Percentiles rank a stretch among this genome's conserved stretches.
Conservation (phyloP, 2,329 filamentous ascomycete genomes). For the Colletotrichum magnum region DNA sequence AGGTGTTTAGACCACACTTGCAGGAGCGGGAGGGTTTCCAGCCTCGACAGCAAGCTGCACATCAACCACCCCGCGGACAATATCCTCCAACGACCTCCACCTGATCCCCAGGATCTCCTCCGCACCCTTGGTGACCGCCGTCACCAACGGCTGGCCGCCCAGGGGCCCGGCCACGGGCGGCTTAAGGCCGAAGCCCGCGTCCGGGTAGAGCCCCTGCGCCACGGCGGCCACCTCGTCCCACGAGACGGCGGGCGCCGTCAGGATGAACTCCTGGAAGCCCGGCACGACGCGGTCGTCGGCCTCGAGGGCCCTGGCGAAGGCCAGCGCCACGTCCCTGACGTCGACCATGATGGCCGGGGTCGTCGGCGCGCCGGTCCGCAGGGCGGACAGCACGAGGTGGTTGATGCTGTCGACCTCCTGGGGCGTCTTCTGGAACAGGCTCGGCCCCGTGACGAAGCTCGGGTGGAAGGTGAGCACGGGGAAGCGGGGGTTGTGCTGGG, state of each 20-base stretch:
- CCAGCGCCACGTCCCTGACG: conserved; percentile 25
- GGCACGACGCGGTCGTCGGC: background rate
- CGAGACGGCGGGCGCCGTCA: conserved; percentile 6
- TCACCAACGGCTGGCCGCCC: background rate
- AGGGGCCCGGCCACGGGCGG: background rate
- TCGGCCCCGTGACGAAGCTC: conserved; percentile 8
- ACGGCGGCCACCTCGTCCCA: background rate
- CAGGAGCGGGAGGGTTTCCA: background rate
- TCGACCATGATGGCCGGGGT: conserved; percentile 1
- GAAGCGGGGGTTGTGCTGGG: conserved; percentile 1
- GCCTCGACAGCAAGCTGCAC: background rate
- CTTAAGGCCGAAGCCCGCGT: background rate
- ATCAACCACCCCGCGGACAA: conserved; percentile 1
- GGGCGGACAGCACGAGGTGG: background rate
- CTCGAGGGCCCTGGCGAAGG: background rate
- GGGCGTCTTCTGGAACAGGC: conserved; percentile 7
- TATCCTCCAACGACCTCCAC: conserved; percentile 7
- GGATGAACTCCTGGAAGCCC: conserved; percentile 3
- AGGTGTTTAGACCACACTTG: background rate
- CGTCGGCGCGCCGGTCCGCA: background rate
- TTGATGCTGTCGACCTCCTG: conserved; percentile 11
- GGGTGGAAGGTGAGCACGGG: conserved; percentile 23
- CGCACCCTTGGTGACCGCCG: conserved; percentile 6
- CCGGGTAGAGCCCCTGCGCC: conserved; percentile 5
- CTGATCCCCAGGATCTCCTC: conserved; percentile 12